These are phyloP conservation scores for Debaryomyces maramus DNA, from an alignment of 805 yeast species.

Conservation along the genomic window DNA sequence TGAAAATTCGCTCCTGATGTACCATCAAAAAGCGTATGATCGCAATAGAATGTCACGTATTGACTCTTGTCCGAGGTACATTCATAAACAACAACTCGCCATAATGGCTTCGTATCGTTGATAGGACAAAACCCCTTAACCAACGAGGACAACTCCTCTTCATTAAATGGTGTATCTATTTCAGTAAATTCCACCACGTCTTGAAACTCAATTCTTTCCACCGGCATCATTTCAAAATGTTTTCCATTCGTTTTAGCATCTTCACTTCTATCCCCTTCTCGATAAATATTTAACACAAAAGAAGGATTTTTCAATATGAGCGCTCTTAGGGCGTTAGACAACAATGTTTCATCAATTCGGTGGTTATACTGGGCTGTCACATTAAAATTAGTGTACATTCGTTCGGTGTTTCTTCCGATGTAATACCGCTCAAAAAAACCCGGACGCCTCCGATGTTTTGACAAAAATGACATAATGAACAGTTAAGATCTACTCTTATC, in stretches of 20 bases:
- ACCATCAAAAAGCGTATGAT: conserved; percentile 36
- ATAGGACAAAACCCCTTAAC: conserved; percentile 3
- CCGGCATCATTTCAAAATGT: conserved; percentile 17
- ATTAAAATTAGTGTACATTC: conserved; percentile 23
- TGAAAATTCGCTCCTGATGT: conserved; percentile 31
- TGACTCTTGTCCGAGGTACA: conserved; percentile 6
- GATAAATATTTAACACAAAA: conserved; percentile 19
- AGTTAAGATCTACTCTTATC: too few species aligned
- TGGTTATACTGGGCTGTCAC: conserved; percentile 21
- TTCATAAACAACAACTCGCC: conserved; percentile 21
- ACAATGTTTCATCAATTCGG: conserved; percentile 8
- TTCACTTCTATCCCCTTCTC: conserved; percentile 7
- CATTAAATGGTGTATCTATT: conserved; percentile 14
- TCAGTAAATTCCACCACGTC: conserved; percentile 20
- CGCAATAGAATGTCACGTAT: conserved; percentile 24
- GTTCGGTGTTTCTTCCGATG: conserved; percentile 19
- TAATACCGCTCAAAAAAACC: conserved; percentile 24
- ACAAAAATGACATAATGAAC: too few species aligned
- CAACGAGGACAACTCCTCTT: conserved; percentile 10
- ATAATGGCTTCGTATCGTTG: conserved; percentile 17
- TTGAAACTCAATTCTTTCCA: conserved; percentile 16
- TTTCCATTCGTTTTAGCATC: conserved; percentile 7
- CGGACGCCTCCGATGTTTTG: conserved; percentile 9
- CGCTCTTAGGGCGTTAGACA: conserved; percentile 19
- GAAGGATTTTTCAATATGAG: conserved; percentile 17